These are phyloP conservation scores for Thraustochytrium striatum DNA, from an alignment of 352 stramenopile species.

Conservation along the genomic window DNA sequence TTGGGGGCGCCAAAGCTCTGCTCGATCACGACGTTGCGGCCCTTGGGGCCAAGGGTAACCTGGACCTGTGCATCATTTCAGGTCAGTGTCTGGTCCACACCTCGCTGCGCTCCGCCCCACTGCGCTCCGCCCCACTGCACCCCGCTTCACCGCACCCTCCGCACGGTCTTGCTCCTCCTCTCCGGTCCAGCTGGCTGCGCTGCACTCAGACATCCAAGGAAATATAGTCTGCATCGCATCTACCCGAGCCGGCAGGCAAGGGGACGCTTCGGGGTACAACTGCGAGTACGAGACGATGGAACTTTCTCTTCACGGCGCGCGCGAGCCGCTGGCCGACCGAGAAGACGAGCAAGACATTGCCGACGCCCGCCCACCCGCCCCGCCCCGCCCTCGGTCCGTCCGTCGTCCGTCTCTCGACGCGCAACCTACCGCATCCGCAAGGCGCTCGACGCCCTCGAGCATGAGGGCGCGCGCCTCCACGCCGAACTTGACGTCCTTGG, in stretches of 20 bases:
- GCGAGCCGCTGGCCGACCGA: too few species aligned
- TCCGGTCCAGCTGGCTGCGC: too few species aligned
- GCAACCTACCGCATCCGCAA: conserved; percentile 96
- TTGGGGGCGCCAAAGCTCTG: conserved; percentile 93
- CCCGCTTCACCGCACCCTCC: too few species aligned
- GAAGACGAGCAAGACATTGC: not conserved
- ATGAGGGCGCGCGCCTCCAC: conserved; percentile 94
- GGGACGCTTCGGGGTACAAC: not conserved
- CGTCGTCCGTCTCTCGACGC: not conserved
- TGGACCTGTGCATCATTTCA: too few species aligned
- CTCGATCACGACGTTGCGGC: conserved; percentile 98
- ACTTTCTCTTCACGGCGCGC: conserved; percentile 35
- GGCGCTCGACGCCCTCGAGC: conserved; percentile 94
- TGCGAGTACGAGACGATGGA: not conserved
- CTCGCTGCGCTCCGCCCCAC: too few species aligned
- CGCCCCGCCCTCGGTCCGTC: not conserved
- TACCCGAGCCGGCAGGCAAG: not conserved
- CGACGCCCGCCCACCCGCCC: not conserved
- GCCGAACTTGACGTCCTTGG: conserved; percentile 99
- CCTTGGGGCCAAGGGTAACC: conserved; percentile 98
- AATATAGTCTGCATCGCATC: not conserved
- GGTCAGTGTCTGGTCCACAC: too few species aligned
- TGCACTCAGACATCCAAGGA: conserved; percentile 30
- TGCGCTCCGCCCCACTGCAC: too few species aligned
- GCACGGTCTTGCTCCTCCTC: too few species aligned